Evolutionary conservation across 805 yeast species (phyloP), one percentile per base, ranked within the genome.

Genomic region (Brettanomyces custersianus): DNA sequence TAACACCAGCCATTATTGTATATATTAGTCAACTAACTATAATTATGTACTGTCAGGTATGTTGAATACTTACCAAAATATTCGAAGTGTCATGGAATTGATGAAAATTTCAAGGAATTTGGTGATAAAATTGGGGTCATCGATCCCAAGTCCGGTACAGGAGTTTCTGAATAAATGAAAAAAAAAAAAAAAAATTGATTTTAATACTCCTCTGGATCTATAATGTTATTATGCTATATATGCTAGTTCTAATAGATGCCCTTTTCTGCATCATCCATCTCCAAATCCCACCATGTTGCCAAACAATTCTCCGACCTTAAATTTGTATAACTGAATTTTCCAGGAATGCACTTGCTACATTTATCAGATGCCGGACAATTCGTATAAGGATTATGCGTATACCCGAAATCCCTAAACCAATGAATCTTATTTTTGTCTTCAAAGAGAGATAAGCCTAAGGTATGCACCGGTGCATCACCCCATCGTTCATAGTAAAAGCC

Each of bases 391-490:
- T 62, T 64, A 54, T 84, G 94, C 36, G 61, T 63, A 52, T 84
- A 83, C 0, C 92, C 94, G 36, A 84, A 77, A 49, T 83, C 94
- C 52, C 85, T 70, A 53, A 87, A 87, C 92, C 94, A 86, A 52
- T 86, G 95, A 25, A 86, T 67, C 36, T 70, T 66, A 7, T 63
- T 54, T 46, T 72, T 78, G 46, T 80, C 86, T 6, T 79, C 83
- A 52, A 86, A 82, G 35, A 84, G 52, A 6, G 75, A 72, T 24
- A 84, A 57, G 0, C 90, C 95, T 30, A 86, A 49, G 3, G 87
- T 74, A 53, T 84, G 92, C 2, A 85, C 92, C 0, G 95, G 95
- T 0, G 94, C 95, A 61, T 85, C 95, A 3, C 95, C 95, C 95
- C 95, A 85, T 38, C 95, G 60, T 55, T 87, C 95, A 49, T 86